Evolutionary conservation across 1,284 basidiomycete species (phyloP).

Genomic region (Austroboletus novae-zelandiae): DNA sequence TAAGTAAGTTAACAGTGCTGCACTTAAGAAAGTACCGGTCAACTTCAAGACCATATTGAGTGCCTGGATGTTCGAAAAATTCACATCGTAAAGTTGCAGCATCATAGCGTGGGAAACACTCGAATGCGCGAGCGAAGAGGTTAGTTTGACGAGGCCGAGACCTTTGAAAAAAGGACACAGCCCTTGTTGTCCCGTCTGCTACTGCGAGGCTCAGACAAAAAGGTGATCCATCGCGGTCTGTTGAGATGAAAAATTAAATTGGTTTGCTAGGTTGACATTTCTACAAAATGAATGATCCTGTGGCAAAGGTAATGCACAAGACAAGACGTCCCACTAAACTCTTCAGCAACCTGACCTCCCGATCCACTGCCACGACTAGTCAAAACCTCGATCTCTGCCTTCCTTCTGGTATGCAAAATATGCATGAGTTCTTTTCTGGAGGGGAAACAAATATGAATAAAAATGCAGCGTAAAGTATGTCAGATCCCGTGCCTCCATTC

Average conservation of each 20-base stretch:
- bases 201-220: too few species aligned
- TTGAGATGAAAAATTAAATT: not conserved
- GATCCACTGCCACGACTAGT: slow-evolving; percentile 15
- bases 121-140: too few species aligned
- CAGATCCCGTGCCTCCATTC: slow-evolving; percentile 66
- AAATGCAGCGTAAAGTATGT: not conserved
- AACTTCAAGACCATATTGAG: too few species aligned
- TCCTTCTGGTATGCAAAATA: slow-evolving; percentile 76
- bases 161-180: too few species aligned
- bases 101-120: too few species aligned
- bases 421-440: slow-evolving; percentile 71
- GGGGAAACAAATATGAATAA: not conserved
- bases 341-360: slow-evolving; percentile 2
- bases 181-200: too few species aligned
- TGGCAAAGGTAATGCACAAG: slow-evolving; percentile 29
- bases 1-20: too few species aligned
- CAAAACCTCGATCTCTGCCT: slow-evolving; percentile 88
- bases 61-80: too few species aligned
- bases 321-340: slow-evolving; percentile 12
- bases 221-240: not conserved
- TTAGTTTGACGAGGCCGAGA: too few species aligned
- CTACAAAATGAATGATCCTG: slow-evolving; percentile 26
- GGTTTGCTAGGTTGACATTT: slow-evolving; percentile 21
- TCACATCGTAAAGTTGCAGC: too few species aligned
- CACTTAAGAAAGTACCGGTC: too few species aligned